Base-by-base conservation (phyloP, 345 rosid species). In the Stellera chamaejasme region DNA sequence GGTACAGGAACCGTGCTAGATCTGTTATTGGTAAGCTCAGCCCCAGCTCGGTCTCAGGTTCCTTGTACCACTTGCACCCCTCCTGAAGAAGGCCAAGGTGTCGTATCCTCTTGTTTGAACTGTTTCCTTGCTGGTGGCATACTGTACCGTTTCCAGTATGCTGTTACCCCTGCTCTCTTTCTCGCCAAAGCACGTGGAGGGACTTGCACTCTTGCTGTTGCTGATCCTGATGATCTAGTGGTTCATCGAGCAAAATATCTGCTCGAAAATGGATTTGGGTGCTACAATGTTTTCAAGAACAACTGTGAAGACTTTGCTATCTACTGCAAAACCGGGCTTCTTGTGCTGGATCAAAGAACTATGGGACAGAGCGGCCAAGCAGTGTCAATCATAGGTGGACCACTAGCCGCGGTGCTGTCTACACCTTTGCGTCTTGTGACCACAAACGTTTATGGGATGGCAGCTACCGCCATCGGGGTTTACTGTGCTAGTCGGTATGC, bases 361-460 rank as follows among this genome's bases (percentile, higher is more conserved):
- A 74, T 84, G 63, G 94, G 94, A 41, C 96, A 82, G 71, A 90
- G 98, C 11, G 96, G 98, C 52, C 98, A 86, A 52, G 84, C 93
- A 0, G 84, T 70, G 27, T 89, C 97, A 3, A 80, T 80, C 16
- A 71, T 84, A 11, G 89, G 94, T 0, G 97, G 94, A 14, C 86
- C 96, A 2, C 84, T 89, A 25, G 88, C 91, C 10, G 97, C 97
- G 0, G 87, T 89, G 42, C 45, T 86, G 50, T 84, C 95, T 11
- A 66, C 84, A 0, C 87, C 97, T 1, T 15, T 84, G 78, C 78
- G 89, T 19, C 76, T 93, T 50, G 82, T 82, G 45, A 82, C 89
- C 5, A 82, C 97, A 44, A 93, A 82, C 52, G 50, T 86, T 16
- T 89, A 86, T 26, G 96, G 97, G 1, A 92, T 87, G 91, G 96